Conservation (phyloP, 2,329 filamentous ascomycete genomes). For the Beauveria sp. region DNA sequence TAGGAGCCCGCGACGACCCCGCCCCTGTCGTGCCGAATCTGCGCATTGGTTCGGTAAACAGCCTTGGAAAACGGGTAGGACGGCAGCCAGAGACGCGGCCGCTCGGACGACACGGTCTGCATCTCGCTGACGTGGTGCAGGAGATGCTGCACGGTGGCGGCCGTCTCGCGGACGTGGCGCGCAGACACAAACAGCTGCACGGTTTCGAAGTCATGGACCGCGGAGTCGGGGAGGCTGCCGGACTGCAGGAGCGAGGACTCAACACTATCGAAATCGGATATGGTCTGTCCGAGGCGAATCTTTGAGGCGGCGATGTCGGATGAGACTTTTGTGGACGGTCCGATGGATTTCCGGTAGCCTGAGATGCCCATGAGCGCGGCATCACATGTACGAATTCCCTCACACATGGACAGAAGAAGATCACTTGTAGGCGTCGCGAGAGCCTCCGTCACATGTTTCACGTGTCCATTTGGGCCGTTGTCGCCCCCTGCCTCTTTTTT, state of each 20-base stretch:
- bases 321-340: constrained; percentile 33
- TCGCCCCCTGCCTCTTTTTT: constrained; percentile 1
- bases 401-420: constrained; percentile 39
- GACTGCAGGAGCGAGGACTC: constrained; percentile 41
- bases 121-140: constrained; percentile 40
- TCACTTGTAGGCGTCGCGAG: constrained; percentile 40
- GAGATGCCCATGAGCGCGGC: constrained; percentile 47
- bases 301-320: constrained; percentile 33
- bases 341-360: constrained; percentile 39
- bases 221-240: constrained; percentile 35
- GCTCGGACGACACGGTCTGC: constrained; percentile 31
- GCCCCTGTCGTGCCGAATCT: constrained; percentile 52
- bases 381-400: constrained; percentile 38
- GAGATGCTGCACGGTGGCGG: constrained; percentile 38
- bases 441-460: constrained; percentile 5
- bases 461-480: constrained; percentile 4
- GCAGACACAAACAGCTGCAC: constrained; percentile 48
- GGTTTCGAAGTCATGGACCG: constrained; percentile 40
- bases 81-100: constrained; percentile 39
- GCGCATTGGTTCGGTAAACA: constrained; percentile 45
- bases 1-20: constrained; percentile 48
- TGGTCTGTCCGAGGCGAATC: constrained; percentile 32
- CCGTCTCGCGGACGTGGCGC: constrained; percentile 45
- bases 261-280: constrained; percentile 38
- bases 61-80: constrained; percentile 48